Evolutionary conservation across 1,284 basidiomycete genomes (phyloP), one percentile per base, ranked within the genome.

Genomic region (Trichosporon sp.): DNA sequence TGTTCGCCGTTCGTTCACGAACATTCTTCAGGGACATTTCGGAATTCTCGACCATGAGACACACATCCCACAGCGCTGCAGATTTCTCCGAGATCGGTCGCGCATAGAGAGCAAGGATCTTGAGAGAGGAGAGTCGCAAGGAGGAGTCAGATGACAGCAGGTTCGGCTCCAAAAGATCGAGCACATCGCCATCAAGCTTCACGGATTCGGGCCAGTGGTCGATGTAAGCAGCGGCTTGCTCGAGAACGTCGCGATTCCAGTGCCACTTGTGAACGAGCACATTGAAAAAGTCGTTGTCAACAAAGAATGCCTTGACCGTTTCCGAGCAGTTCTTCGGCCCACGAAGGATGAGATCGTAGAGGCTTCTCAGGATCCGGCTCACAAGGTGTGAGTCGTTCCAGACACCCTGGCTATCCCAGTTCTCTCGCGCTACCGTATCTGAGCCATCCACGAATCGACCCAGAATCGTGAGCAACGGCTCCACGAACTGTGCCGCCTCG

Each of bases 1-100:
- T 90, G 31, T 87, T 83, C 67, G 93, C 79, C 1, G 90, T 86
- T 36, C 92, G 86, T 71, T 96, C 93, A 25, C 93, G 85, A 0
- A 89, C 88, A 33, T 91, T 89, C 66, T 88, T 86, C 1, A 90
- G 82, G 58, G 90, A 88, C 52, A 93, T 79, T 0, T 88, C 81
- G 0, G 89, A 85, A 63, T 89, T 85, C 74, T 95, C 92, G 1
- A 88, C 87, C 59, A 87, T 85, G 5, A 90, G 73, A 73, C 88
- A 89, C 21, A 85, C 83, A 65, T 85, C 84, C 62, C 90, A 76
- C 0, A 88, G 82, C 14, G 46, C 25, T 4, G 58, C 19, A 10
- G 59, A 56, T 8, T 59, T n/a, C 56, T 65, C 49, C 37, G 52
- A 36, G 10, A 68, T 68, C 27, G 72, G 64, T 27, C 73, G 56